Conservation (phyloP, 768 basidiomycete genomes). For the Dictyophora rubrovolvata region DNA sequence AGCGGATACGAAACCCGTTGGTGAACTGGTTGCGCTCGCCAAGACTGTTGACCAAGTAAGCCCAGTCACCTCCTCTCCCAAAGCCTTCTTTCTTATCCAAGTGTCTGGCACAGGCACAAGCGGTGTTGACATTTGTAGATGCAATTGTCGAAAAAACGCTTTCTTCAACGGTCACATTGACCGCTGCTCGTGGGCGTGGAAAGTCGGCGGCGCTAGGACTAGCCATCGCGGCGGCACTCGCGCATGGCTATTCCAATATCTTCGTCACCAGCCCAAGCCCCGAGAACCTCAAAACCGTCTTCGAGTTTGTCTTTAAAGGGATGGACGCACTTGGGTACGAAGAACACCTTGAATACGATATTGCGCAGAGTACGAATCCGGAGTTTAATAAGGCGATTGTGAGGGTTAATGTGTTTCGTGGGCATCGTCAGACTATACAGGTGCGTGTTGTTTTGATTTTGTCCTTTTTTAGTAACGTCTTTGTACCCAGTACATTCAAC, state of each 20-base stretch:
- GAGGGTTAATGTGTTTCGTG: slow-evolving; percentile 85
- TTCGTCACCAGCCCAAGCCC: slow-evolving; percentile 97
- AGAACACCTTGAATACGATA: slow-evolving; percentile 96
- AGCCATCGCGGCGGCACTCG: slow-evolving; percentile 85
- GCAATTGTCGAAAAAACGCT: slow-evolving; percentile 89
- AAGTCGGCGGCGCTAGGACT: slow-evolving; percentile 96
- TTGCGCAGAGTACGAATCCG: slow-evolving; percentile 87
- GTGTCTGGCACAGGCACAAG: slow-evolving; percentile 42
- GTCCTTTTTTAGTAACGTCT: background rate
- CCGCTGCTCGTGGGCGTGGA: slow-evolving; percentile 89
- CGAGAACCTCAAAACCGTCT: slow-evolving; percentile 95
- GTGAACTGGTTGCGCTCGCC: slow-evolving; percentile 81
- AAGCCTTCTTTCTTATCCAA: background rate
- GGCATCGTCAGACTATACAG: slow-evolving; percentile 94
- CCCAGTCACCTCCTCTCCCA: background rate
- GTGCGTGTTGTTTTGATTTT: slow-evolving; percentile 31
- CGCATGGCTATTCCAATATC: slow-evolving; percentile 92
- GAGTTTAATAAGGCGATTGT: slow-evolving; percentile 95
- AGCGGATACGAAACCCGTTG: slow-evolving; percentile 75
- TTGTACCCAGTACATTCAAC: slow-evolving; percentile 82
- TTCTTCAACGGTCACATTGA: slow-evolving; percentile 89
- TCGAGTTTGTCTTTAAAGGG: slow-evolving; percentile 96
- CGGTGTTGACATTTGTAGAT: slow-evolving; percentile 88
- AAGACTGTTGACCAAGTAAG: slow-evolving; percentile 83
- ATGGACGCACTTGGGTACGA: slow-evolving; percentile 91